phyloP scores from a whole-genome alignment of 805 yeast genomes.

The Saturnispora sanitii region DNA sequence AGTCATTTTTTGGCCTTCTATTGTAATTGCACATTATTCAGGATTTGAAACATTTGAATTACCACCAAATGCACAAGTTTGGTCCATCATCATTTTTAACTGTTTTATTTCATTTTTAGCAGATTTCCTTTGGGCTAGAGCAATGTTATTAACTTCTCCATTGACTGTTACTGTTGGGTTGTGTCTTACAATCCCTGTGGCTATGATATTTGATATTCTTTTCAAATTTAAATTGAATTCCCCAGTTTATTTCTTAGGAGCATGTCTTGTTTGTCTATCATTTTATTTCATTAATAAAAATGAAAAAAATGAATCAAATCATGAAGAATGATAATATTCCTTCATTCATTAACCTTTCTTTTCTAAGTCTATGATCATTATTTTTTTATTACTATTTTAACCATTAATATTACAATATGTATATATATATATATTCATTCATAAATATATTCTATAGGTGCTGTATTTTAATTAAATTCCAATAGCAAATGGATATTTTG shows the following conservation, averaged over 20 bases:
- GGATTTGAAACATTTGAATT: conserved; percentile 64
- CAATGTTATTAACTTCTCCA: conserved; percentile 88
- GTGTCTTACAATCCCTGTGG: conserved; percentile 87
- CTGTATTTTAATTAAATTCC: not conserved
- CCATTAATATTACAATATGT: not conserved
- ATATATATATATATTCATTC: not conserved
- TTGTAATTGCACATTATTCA: conserved; percentile 51
- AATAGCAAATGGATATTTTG: conserved; percentile 35
- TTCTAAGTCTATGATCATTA: not conserved
- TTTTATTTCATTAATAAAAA: conserved; percentile 76
- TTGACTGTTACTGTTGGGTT: conserved; percentile 92
- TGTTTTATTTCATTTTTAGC: conserved; percentile 73
- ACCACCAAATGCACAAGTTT: conserved; percentile 47
- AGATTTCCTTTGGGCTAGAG: conserved; percentile 93
- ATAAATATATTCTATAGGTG: not conserved
- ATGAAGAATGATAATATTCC: not conserved
- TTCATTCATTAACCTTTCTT: too few relatives aligned
- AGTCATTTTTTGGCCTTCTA: conserved; percentile 71
- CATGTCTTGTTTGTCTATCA: conserved; percentile 67
- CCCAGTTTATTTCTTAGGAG: conserved; percentile 64
- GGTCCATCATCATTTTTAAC: conserved; percentile 49
- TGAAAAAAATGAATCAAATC: conserved; percentile 47
- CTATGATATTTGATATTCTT: conserved; percentile 82
- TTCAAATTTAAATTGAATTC: conserved; percentile 57
- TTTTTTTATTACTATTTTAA: too few relatives aligned